These are phyloP conservation scores for Aspergillus heteromorphus DNA, from an alignment of 495 filamentous ascomycete genomes.

Conservation along the genomic window DNA sequence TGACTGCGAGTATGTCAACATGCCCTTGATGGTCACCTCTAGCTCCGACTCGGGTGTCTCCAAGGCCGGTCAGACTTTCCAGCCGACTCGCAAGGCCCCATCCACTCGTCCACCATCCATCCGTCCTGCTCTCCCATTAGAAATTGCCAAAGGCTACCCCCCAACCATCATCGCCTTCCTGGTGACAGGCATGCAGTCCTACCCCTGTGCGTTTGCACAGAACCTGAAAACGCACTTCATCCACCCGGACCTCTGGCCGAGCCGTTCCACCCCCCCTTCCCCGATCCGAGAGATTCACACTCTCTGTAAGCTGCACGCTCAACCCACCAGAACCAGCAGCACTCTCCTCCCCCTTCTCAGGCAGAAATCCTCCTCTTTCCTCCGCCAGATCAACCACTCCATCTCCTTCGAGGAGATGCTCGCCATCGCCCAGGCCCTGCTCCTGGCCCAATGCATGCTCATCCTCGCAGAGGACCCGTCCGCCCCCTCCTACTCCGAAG, in stretches of 20 bases:
- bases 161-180: slow-evolving; percentile 18
- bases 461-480: slow-evolving; percentile 21
- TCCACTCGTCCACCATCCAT: slow-evolving; percentile 1
- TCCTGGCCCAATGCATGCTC: slow-evolving; percentile 33
- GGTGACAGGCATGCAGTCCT: slow-evolving; percentile 14
- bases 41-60: not conserved
- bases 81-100: not conserved
- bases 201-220: slow-evolving; percentile 17
- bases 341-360: slow-evolving; percentile 17
- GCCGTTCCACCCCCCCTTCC: slow-evolving; percentile 16
- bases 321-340: not conserved
- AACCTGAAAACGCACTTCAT: slow-evolving; percentile 27
- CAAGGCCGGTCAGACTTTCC: not conserved
- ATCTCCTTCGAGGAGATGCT: slow-evolving; percentile 33
- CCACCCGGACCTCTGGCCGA: slow-evolving; percentile 31
- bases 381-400: slow-evolving; percentile 11
- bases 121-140: slow-evolving; percentile 11
- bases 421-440: slow-evolving; percentile 29
- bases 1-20: slow-evolving; percentile 33
- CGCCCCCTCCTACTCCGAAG: slow-evolving; percentile 17
- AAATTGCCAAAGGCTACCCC: slow-evolving; percentile 26
- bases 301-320: slow-evolving; percentile 22
- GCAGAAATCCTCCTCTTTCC: slow-evolving; percentile 18
- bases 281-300: slow-evolving; percentile 23
- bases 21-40: slow-evolving; percentile 14